Percentiles rank a stretch among this genome's conserved stretches.
Conservation (phyloP, 2,329 filamentous ascomycete genomes). For the Neobulgaria alba region DNA sequence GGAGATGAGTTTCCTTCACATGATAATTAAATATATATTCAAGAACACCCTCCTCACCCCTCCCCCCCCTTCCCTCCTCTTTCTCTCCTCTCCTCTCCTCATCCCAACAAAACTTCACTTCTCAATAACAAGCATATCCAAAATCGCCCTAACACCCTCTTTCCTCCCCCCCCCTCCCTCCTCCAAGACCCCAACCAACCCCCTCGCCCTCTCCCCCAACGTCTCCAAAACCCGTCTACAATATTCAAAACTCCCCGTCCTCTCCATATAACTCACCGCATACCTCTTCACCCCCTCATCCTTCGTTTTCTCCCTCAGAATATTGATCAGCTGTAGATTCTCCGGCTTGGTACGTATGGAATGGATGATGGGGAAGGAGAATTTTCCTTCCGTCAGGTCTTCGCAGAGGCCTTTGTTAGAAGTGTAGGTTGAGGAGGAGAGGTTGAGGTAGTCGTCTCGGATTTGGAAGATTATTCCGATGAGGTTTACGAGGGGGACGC, state of each 20-base stretch:
- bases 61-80: no score
- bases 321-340: conserved; percentile 79
- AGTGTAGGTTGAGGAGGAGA: conserved; percentile 65
- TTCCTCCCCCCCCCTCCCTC: conserved; percentile 1
- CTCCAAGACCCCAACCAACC: conserved; percentile 1
- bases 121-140: conserved; percentile 4
- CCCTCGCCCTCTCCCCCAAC: conserved; percentile 44
- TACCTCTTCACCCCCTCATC: conserved; percentile 87
- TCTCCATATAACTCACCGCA: conserved; percentile 84
- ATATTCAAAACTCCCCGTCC: conserved; percentile 83
- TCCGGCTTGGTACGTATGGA: conserved; percentile 69
- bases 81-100: no score
- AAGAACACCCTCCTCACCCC: no score
- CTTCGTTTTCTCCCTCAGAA: conserved; percentile 79
- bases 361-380: conserved; percentile 92
- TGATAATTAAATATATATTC: no score
- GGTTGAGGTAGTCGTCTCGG: conserved; percentile 88
- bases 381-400: conserved; percentile 94
- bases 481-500: conserved; percentile 75
- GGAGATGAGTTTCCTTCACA: no score
- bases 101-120: no score
- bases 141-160: conserved; percentile 2
- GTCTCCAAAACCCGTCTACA: conserved; percentile 59
- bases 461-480: conserved; percentile 86
- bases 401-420: conserved; percentile 91